Conservation (phyloP, 2,329 filamentous ascomycete species). For the Cladosporium oxysporum region DNA sequence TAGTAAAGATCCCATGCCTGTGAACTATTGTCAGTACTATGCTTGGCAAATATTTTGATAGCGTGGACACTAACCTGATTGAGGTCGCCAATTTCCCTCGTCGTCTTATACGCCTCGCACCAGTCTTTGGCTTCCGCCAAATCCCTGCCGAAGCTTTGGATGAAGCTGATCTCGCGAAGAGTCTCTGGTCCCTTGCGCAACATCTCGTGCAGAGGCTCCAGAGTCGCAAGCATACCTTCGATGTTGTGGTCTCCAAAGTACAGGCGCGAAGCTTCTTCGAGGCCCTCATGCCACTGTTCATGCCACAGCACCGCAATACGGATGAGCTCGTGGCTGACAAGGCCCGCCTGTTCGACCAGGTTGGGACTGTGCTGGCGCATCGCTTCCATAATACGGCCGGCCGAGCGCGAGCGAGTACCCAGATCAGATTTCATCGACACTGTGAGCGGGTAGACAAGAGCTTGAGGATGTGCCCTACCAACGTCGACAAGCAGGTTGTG, state of each 20-base stretch:
- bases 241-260: conserved; percentile 99
- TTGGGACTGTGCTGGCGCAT: conserved; percentile 93
- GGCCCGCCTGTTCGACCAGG: conserved; percentile 90
- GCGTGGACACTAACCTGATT: conserved; percentile 62
- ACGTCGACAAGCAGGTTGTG: conserved; percentile 92
- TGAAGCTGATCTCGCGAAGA: conserved; percentile 92
- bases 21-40: conserved; percentile 1
- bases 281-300: conserved; percentile 96
- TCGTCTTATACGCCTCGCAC: conserved; percentile 87
- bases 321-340: conserved; percentile 95
- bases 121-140: conserved; percentile 93
- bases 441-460: conserved; percentile 92
- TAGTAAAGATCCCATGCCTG: conserved; percentile 97
- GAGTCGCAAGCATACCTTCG: conserved; percentile 90
- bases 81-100: conserved; percentile 87
- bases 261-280: conserved; percentile 92
- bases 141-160: conserved; percentile 94
- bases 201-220: conserved; percentile 88
- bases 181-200: conserved; percentile 91
- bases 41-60: not conserved
- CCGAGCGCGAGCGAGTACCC: conserved; percentile 79
- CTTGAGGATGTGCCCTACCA: conserved; percentile 90
- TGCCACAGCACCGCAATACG: conserved; percentile 97
- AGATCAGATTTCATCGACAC: conserved; percentile 97
- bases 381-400: conserved; percentile 92